A percentile compares a stretch with the other conserved stretches of the same genome.
phyloP scores from a whole-genome alignment of 208 protist species.

The Trypanosoma melophagium region DNA sequence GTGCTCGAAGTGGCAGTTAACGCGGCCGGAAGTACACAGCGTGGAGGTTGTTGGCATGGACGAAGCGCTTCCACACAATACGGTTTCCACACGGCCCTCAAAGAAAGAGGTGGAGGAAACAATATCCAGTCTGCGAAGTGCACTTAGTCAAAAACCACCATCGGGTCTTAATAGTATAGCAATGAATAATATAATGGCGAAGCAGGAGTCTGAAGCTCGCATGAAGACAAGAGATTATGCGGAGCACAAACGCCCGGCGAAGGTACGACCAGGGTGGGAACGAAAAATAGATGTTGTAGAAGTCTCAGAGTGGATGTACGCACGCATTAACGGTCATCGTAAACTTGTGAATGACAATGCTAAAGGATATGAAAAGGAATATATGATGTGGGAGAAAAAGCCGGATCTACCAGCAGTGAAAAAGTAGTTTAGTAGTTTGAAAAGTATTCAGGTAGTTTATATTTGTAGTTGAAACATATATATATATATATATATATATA shows the following conservation, averaged over 20 bases:
- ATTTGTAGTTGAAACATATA: too few relatives aligned
- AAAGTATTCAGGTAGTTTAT: too few relatives aligned
- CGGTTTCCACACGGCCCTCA: conserved; percentile 35
- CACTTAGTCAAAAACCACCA: conserved; percentile 40
- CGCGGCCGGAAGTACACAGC: too few relatives aligned
- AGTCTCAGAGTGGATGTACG: conserved; percentile 44
- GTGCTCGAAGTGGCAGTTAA: too few relatives aligned
- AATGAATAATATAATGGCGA: conserved; percentile 63
- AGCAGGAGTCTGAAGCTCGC: conserved; percentile 42
- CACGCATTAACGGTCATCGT: conserved; percentile 34
- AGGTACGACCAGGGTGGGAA: conserved; percentile 27
- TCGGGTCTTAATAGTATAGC: conserved; percentile 47
- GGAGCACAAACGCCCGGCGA: conserved; percentile 32
- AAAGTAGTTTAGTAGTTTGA: too few relatives aligned
- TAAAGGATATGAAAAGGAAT: conserved; percentile 64
- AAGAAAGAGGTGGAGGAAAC: conserved; percentile 25
- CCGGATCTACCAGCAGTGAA: conserved; percentile 21
- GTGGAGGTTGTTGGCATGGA: conserved; percentile 22
- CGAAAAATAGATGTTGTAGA: conserved; percentile 27
- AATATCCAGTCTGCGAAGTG: conserved; percentile 33
- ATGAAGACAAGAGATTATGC: conserved; percentile 70
- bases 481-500: too few relatives aligned
- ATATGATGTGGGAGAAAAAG: conserved; percentile 46
- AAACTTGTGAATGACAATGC: conserved; percentile 68
- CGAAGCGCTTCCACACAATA: conserved; percentile 22